Conservation (phyloP, 305 asterid genomes). For the Euphrasia arctica region DNA sequence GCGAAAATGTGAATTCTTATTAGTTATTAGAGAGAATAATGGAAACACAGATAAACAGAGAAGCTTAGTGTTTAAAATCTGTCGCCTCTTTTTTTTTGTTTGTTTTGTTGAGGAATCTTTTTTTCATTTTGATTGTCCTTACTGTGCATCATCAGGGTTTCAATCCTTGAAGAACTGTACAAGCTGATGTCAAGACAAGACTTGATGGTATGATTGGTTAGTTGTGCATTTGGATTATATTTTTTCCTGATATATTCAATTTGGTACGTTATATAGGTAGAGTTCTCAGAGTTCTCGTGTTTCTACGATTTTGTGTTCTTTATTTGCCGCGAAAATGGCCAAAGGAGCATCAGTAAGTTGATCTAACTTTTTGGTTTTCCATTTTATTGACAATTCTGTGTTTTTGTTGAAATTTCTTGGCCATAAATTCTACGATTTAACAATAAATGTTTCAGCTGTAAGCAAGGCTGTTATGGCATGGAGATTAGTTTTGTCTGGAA, state of each 20-base stretch:
- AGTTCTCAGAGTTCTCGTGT: conserved; percentile 71
- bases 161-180: conserved; percentile 68
- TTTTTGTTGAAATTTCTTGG: conserved; percentile 2
- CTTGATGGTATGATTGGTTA: conserved; percentile 42
- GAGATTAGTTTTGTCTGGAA: conserved; percentile 75
- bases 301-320: conserved; percentile 93
- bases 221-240: conserved; percentile 7
- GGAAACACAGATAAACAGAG: too few species aligned
- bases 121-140: conserved; percentile 17
- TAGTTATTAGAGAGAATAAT: background rate
- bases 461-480: conserved; percentile 88
- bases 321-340: conserved; percentile 94
- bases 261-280: conserved; percentile 45
- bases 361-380: conserved; percentile 11
- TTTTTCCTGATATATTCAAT: conserved; percentile 16
- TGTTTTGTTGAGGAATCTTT: background rate
- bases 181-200: conserved; percentile 68
- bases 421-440: too few species aligned
- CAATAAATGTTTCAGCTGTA: too few species aligned
- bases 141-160: conserved; percentile 47
- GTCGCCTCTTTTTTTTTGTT: background rate
- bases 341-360: conserved; percentile 80
- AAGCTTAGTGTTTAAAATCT: background rate
- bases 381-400: conserved; percentile 9
- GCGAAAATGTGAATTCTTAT: background rate